A percentile compares a stretch with the other conserved stretches of the same genome.
phyloP scores from a whole-genome alignment of 176 grass and related monocot genomes.

The Guadua angustifolia region DNA sequence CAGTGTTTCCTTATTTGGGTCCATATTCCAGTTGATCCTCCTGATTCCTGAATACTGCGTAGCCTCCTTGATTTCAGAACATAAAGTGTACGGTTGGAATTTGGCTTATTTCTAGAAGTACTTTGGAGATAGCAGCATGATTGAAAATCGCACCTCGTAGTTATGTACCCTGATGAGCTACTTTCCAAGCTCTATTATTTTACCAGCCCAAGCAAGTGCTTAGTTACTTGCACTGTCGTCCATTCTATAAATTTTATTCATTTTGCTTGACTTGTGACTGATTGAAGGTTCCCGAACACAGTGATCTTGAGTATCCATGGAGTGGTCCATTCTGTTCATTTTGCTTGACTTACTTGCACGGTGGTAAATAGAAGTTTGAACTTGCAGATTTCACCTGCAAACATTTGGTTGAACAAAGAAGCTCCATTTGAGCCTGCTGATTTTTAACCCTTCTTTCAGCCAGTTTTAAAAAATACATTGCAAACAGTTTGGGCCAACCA shows the following conservation, averaged over 20 bases:
- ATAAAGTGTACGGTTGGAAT: conserved; percentile 8
- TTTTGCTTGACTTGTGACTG: conserved; percentile 27
- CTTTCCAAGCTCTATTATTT: conserved; percentile 2
- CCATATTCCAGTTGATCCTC: not conserved
- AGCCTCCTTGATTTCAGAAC: conserved; percentile 34
- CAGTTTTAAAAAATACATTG: conserved; percentile 7
- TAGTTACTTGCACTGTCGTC: conserved; percentile 5
- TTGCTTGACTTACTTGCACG: not conserved
- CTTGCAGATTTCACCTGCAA: not conserved
- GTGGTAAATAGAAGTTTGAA: conserved; percentile 17
- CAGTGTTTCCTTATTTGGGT: not conserved
- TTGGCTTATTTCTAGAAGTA: conserved; percentile 26
- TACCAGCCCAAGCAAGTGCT: conserved; percentile 10
- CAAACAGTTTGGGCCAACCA: not conserved
- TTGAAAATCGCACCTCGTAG: conserved; percentile 9
- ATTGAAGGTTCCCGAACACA: conserved; percentile 14
- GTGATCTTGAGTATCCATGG: conserved; percentile 25
- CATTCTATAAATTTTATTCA: conserved; percentile 3
- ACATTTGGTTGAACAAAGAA: conserved; percentile 26
- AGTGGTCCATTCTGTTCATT: conserved; percentile 13
- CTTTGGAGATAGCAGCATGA: not conserved
- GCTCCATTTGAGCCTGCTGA: not conserved
- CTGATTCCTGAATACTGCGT: not conserved
- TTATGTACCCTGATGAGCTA: conserved; percentile 20
- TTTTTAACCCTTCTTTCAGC: conserved; percentile 6